Percentiles rank a stretch among this genome's conserved stretches.
phyloP scores from a whole-genome alignment of 2,329 filamentous ascomycete genomes.

The Colletotrichum higginsianum region DNA sequence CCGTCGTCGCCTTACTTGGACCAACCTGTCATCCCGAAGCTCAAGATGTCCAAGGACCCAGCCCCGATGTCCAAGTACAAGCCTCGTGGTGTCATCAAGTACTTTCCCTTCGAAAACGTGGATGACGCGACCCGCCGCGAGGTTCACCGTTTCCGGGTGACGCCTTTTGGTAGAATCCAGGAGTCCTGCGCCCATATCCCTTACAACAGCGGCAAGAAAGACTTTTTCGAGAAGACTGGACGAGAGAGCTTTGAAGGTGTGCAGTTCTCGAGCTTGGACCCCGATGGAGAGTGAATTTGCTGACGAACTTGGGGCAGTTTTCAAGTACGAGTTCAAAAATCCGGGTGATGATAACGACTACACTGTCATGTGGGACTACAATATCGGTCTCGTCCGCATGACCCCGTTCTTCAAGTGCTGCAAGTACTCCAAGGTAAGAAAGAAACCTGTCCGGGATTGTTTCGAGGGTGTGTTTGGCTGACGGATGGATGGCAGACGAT shows the following conservation, averaged over 20 bases:
- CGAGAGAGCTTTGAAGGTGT: conserved; percentile 90
- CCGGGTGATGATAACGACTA: conserved; percentile 78
- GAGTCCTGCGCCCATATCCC: conserved; percentile 83
- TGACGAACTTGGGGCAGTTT: conserved; percentile 68
- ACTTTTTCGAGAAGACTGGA: conserved; percentile 88
- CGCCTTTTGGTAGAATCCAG: conserved; percentile 74
- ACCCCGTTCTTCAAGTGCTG: conserved; percentile 95
- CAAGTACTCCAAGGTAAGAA: conserved; percentile 84
- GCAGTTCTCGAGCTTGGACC: conserved; percentile 33
- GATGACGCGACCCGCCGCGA: conserved; percentile 70
- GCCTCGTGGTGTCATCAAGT: conserved; percentile 79
- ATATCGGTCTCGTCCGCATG: conserved; percentile 92
- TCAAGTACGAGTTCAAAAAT: conserved; percentile 85
- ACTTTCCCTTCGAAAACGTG: conserved; percentile 79
- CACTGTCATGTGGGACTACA: conserved; percentile 97
- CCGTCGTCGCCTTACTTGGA: conserved; percentile 45
- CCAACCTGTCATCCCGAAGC: conserved; percentile 56
- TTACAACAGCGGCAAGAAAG: conserved; percentile 95
- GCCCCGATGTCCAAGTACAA: conserved; percentile 74
- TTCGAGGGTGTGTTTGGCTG: not conserved
- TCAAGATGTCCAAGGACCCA: conserved; percentile 77
- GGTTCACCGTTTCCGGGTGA: conserved; percentile 76
- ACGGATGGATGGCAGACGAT: conserved; percentile 74
- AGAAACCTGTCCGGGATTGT: not conserved
- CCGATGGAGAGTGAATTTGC: not conserved